Conservation (phyloP, 2,329 filamentous ascomycete genomes). For the Falciphora oryzae region DNA sequence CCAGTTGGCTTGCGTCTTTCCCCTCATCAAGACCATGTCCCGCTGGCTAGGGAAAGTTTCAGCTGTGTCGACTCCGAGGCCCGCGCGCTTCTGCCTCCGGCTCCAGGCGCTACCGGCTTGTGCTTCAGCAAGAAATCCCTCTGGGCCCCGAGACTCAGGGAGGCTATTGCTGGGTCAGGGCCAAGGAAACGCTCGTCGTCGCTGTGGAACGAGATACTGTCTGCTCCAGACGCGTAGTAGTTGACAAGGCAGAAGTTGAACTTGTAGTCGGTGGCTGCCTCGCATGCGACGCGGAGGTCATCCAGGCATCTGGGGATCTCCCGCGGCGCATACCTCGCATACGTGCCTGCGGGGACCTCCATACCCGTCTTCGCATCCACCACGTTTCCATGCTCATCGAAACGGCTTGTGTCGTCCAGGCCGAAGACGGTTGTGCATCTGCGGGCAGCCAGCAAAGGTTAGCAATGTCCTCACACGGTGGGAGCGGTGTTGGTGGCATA, state of each 20-base stretch:
- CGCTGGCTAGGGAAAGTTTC: conserved; percentile 52
- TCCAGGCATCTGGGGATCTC: conserved; percentile 65
- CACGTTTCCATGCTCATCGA: conserved; percentile 38
- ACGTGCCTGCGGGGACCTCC: conserved; percentile 46
- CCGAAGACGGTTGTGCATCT: conserved; percentile 52
- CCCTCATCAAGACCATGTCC: conserved; percentile 80
- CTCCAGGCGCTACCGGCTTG: conserved; percentile 37
- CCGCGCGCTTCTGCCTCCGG: too few relatives aligned
- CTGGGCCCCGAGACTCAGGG: conserved; percentile 64
- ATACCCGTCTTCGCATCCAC: conserved; percentile 37
- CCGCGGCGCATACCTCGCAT: conserved; percentile 52
- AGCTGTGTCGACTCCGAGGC: conserved; percentile 33
- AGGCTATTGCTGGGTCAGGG: conserved; percentile 63
- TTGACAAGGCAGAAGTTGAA: conserved; percentile 82
- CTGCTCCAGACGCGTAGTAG: conserved; percentile 71
- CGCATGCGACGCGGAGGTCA: conserved; percentile 54
- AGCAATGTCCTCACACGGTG: background rate
- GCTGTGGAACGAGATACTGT: conserved; percentile 74
- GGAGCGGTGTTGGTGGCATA: conserved; percentile 17
- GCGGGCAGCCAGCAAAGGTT: background rate
- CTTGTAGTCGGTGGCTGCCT: conserved; percentile 57
- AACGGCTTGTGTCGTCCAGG: conserved; percentile 56
- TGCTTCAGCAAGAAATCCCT: conserved; percentile 77
- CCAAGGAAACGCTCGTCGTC: conserved; percentile 78
- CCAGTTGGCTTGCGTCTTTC: conserved; percentile 70